phyloP scores from a whole-genome alignment of 805 yeast genomes.

The Candida silvatica region DNA sequence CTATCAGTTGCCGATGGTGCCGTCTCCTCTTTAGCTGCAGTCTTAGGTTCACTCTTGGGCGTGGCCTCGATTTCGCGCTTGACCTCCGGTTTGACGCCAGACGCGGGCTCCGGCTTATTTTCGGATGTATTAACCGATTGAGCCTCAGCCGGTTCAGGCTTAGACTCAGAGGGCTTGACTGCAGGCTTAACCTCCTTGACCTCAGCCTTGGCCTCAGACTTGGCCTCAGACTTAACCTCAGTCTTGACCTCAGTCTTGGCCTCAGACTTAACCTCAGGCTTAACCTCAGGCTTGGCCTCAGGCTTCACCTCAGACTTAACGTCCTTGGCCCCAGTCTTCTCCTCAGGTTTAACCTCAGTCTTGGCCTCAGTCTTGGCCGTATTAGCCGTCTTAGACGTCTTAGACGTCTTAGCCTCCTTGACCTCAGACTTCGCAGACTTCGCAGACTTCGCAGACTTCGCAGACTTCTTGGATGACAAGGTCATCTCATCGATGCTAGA shows the following conservation, averaged over 20 bases:
- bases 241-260: neutral
- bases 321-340: neutral
- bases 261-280: neutral
- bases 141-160: neutral
- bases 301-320: neutral
- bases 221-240: neutral
- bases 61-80: no score
- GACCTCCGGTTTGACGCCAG: no score
- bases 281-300: constrained; percentile 8
- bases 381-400: neutral
- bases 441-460: no score
- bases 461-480: no score
- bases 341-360: neutral
- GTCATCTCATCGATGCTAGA: no score
- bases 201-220: neutral
- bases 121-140: neutral
- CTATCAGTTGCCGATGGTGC: neutral
- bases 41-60: constrained; percentile 1
- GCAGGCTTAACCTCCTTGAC: neutral
- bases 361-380: neutral
- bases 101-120: no score
- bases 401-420: neutral
- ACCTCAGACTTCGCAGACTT: constrained; percentile 13
- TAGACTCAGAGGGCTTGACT: neutral
- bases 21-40: neutral